phyloP scores from a whole-genome alignment of 148 eudicot species.

The Simmondsia chinensis region DNA sequence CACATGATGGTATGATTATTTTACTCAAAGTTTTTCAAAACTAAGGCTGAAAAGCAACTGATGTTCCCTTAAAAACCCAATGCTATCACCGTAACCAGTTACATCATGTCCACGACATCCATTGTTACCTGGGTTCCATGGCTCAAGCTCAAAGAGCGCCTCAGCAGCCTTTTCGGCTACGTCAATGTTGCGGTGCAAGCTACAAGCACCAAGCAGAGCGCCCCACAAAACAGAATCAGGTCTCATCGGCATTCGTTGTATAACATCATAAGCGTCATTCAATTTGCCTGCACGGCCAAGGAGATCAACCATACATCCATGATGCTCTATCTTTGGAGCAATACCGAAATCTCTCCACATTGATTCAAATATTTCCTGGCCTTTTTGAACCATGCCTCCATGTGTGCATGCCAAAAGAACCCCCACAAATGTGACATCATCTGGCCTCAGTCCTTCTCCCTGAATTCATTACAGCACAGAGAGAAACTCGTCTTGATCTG shows the following conservation, averaged over 20 bases:
- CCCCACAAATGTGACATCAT: conserved; percentile 47
- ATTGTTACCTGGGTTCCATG: conserved; percentile 58
- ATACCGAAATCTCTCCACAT: conserved; percentile 31
- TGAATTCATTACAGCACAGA: no score
- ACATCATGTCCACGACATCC: no score
- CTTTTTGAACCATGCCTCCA: conserved; percentile 37
- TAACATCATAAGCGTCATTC: conserved; percentile 34
- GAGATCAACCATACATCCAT: conserved; percentile 70
- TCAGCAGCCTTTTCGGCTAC: conserved; percentile 54
- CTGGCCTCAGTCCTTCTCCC: conserved; percentile 35
- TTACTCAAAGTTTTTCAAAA: no score
- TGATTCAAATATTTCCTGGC: conserved; percentile 30
- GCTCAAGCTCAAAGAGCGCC: conserved; percentile 43
- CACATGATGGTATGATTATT: no score
- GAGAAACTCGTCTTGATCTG: no score
- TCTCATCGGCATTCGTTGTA: conserved; percentile 33
- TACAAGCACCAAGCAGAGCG: conserved; percentile 49
- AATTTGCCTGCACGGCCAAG: conserved; percentile 54
- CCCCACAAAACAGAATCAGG: conserved; percentile 58
- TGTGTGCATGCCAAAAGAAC: conserved; percentile 55
- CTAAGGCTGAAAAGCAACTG: no score
- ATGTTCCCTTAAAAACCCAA: no score
- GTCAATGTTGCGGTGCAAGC: conserved; percentile 36
- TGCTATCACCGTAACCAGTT: no score
- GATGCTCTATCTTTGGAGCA: conserved; percentile 44